Evolutionary conservation across 495 filamentous ascomycete genomes (phyloP), one percentile per base, ranked within the genome.

Genomic region (Articulospora tetracladia): DNA sequence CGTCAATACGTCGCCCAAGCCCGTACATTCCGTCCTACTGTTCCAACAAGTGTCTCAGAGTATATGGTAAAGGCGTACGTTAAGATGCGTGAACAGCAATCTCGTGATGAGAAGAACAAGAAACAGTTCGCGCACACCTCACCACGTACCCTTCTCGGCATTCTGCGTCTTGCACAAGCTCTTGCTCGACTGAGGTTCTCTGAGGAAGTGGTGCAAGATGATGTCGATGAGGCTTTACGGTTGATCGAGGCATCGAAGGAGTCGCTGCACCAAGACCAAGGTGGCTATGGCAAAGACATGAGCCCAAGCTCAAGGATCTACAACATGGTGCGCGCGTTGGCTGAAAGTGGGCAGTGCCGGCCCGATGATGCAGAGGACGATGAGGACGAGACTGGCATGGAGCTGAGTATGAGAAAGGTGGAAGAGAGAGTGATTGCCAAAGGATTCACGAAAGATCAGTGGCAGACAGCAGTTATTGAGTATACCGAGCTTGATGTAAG

Each of bases 51-150:
- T 22, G 87, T 98, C 8, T 91, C 89, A 1, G 94, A 98, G 67
- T 98, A 98, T 79, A 89, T 97, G 78, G 91, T 96, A 23, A 92
- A 92, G 61, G 93, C 93, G 1, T 98, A 98, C 73, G 95, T 98
- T 27, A 83, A 88, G 22, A 86, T 98, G 83, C 86, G 94, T 39
- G 87, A 92, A 66, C 83, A 89, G 64, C 90, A 95, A 66, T 92
- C 93, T 73, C 82, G 86, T 53, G 92, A 96, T 52, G 95, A 98
- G 74, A 88, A 83, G 66, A 84, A 82, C 65, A 91, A 91, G 74
- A 87, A 91, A 68, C 89, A 92, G 65, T 98, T 98, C 73, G 87
- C 90, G 2, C 91, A 98, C 72, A 91, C 92, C 27, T 93, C 92
- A 2, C 88, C 92, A 2, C 91, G 94, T 79, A 98, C 94, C 0